phyloP scores from a whole-genome alignment of 495 filamentous ascomycete species.

The Neurospora sp. region DNA sequence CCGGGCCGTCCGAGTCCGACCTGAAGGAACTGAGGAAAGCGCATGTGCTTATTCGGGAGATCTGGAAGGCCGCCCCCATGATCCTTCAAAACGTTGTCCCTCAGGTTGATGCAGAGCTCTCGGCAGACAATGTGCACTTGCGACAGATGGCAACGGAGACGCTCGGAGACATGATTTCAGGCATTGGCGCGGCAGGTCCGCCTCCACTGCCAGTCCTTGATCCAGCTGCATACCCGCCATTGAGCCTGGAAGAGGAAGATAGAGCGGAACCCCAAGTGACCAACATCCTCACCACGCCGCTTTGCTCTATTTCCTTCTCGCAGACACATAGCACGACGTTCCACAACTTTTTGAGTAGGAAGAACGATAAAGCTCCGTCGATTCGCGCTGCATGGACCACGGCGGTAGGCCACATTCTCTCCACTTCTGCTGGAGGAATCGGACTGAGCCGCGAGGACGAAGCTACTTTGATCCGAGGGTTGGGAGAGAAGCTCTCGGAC shows the following conservation, averaged over 20 bases:
- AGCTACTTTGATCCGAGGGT: slow-evolving; percentile 53
- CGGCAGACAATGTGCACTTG: slow-evolving; percentile 77
- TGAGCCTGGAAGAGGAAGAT: slow-evolving; percentile 50
- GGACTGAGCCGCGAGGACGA: slow-evolving; percentile 73
- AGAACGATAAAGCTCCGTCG: slow-evolving; percentile 69
- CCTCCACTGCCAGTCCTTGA: slow-evolving; percentile 64
- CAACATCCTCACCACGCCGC: slow-evolving; percentile 62
- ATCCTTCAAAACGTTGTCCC: slow-evolving; percentile 90
- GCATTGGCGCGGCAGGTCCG: slow-evolving; percentile 80
- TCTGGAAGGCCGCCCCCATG: slow-evolving; percentile 85
- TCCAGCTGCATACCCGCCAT: slow-evolving; percentile 68
- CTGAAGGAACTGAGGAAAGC: slow-evolving; percentile 81
- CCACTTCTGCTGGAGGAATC: slow-evolving; percentile 76
- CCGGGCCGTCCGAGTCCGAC: slow-evolving; percentile 67
- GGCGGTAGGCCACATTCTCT: slow-evolving; percentile 66
- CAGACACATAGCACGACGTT: slow-evolving; percentile 69
- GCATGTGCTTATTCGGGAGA: slow-evolving; percentile 76
- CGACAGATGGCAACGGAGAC: slow-evolving; percentile 85
- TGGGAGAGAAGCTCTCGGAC: slow-evolving; percentile 75
- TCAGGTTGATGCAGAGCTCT: slow-evolving; percentile 85
- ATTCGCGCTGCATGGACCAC: slow-evolving; percentile 81
- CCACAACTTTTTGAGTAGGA: slow-evolving; percentile 68
- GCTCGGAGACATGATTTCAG: slow-evolving; percentile 84
- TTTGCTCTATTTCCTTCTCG: slow-evolving; percentile 73
- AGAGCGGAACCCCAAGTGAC: slow-evolving; percentile 32